phyloP scores from a whole-genome alignment of 306 rosid species.

The Vigna mungo region DNA sequence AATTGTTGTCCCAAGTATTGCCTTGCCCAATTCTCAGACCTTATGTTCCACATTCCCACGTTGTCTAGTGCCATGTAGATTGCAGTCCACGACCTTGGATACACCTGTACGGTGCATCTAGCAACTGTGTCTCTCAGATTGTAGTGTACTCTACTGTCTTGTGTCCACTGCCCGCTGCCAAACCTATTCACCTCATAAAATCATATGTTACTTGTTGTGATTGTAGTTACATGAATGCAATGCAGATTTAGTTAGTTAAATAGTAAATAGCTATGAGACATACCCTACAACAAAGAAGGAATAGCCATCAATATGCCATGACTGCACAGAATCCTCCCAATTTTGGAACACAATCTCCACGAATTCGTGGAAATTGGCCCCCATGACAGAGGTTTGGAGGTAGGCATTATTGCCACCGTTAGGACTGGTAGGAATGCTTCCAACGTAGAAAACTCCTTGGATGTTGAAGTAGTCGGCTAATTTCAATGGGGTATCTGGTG shows the following conservation, averaged over 20 bases:
- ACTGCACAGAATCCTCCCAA: conserved; percentile 84
- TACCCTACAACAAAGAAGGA: conserved; percentile 95
- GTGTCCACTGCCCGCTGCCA: conserved; percentile 95
- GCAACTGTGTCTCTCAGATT: conserved; percentile 90
- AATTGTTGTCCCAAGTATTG: conserved; percentile 97
- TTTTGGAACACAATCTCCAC: conserved; percentile 95
- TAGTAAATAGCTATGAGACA: conserved; percentile 1
- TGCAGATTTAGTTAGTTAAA: background rate
- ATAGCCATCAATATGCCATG: conserved; percentile 94
- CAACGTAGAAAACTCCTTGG: conserved; percentile 79
- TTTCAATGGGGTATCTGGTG: conserved; percentile 86
- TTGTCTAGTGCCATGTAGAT: conserved; percentile 86
- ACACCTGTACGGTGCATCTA: conserved; percentile 84
- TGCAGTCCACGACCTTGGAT: conserved; percentile 91
- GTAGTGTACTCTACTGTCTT: conserved; percentile 75
- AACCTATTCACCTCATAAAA: conserved; percentile 59
- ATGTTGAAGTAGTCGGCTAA: conserved; percentile 87
- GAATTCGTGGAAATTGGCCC: conserved; percentile 76
- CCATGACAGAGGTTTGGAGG: conserved; percentile 90
- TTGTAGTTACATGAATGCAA: background rate
- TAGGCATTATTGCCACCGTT: conserved; percentile 65
- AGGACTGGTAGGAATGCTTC: conserved; percentile 75
- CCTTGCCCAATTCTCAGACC: conserved; percentile 92
- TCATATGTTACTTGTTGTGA: conserved; percentile 27
- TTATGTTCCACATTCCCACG: conserved; percentile 96